Conservation (phyloP, 345 rosid genomes). For the Salix udensis region DNA sequence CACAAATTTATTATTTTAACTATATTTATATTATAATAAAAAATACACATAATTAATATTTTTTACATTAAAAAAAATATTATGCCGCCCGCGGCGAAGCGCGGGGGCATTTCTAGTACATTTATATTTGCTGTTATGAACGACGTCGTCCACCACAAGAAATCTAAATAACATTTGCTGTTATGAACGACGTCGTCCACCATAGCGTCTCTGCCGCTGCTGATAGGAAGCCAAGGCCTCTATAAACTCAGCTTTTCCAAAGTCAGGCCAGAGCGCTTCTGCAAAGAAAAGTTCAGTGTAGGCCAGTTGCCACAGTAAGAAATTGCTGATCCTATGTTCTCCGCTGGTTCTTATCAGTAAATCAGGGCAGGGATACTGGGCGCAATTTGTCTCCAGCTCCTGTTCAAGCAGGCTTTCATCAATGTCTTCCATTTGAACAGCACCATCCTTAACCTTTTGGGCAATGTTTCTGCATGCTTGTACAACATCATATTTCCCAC, state of each 20-base stretch:
- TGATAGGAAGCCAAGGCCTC: slow-evolving; percentile 65
- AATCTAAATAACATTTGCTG: not conserved
- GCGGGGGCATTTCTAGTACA: too few relatives aligned
- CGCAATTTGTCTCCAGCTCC: slow-evolving; percentile 62
- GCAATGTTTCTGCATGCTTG: slow-evolving; percentile 72
- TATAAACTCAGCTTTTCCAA: slow-evolving; percentile 48
- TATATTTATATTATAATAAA: too few relatives aligned
- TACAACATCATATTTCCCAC: slow-evolving; percentile 62
- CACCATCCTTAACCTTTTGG: slow-evolving; percentile 43
- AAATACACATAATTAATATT: too few relatives aligned
- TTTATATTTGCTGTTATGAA: too few relatives aligned
- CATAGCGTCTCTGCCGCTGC: slow-evolving; percentile 67
- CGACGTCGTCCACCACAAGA: too few relatives aligned
- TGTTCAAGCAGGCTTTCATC: slow-evolving; percentile 52
- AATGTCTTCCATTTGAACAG: slow-evolving; percentile 46
- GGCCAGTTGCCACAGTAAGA: slow-evolving; percentile 78
- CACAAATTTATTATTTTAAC: too few relatives aligned
- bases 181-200: slow-evolving; percentile 40
- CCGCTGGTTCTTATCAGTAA: slow-evolving; percentile 70
- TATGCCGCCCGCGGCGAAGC: too few relatives aligned
- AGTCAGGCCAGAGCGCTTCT: slow-evolving; percentile 75
- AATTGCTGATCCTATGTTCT: slow-evolving; percentile 76
- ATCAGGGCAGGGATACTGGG: slow-evolving; percentile 64
- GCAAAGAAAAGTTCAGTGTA: slow-evolving; percentile 73
- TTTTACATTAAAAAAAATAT: too few relatives aligned